Percentiles rank a stretch among this genome's conserved stretches.
Conservation (phyloP, 768 basidiomycete species). For the Boletellus emodensis region DNA sequence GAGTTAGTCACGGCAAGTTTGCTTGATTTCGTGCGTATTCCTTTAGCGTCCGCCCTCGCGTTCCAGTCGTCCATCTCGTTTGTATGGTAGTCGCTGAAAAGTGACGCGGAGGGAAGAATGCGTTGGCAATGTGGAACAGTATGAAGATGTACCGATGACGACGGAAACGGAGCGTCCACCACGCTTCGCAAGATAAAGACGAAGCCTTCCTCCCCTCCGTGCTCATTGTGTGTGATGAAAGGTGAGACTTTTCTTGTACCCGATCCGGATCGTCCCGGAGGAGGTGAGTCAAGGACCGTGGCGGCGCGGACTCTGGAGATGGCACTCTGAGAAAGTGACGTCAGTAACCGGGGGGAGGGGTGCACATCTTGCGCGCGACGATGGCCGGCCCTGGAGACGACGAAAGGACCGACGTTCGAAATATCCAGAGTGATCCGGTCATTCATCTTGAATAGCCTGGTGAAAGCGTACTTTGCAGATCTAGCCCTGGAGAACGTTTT, state of each 20-base stretch:
- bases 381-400: background rate
- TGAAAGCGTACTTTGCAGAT: constrained; percentile 5
- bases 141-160: background rate
- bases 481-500: constrained; percentile 4
- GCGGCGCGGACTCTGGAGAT: background rate
- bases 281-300: background rate
- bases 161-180: background rate
- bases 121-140: background rate
- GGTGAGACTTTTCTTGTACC: background rate
- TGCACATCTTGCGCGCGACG: background rate
- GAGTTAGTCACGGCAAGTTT: background rate
- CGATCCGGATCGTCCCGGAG: background rate
- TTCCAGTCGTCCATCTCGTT: background rate
- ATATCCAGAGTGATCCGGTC: background rate
- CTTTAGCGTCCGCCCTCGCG: background rate
- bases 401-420: background rate
- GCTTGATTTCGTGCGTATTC: background rate
- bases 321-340: background rate
- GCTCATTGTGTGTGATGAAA: background rate
- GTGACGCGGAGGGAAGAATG: background rate
- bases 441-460: constrained; percentile 1
- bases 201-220: background rate
- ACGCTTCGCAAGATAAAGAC: background rate
- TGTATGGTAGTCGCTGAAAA: background rate
- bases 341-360: background rate